These are phyloP conservation scores for Neophaeococcomyces aloes DNA, from an alignment of 2,329 filamentous ascomycete genomes.

Conservation along the genomic window DNA sequence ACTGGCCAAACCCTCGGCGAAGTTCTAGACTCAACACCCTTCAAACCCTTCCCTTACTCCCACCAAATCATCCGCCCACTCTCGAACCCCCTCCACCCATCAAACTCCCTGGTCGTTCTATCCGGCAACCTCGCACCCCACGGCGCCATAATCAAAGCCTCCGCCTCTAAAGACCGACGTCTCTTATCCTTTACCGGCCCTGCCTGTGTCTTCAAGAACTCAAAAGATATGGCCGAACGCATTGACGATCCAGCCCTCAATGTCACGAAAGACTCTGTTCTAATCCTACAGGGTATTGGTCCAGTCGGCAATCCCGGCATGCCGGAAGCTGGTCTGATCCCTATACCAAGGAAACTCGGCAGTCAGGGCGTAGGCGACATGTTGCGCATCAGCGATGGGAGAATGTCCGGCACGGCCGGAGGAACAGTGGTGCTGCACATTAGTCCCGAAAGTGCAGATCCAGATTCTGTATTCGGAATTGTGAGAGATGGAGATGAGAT, in stretches of 20 bases:
- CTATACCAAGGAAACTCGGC: conserved; percentile 41
- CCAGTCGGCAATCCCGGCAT: conserved; percentile 44
- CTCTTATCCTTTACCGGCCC: conserved; percentile 37
- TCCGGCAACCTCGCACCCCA: conserved; percentile 40
- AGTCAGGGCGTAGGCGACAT: conserved; percentile 41
- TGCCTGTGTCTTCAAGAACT: conserved; percentile 41
- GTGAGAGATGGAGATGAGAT: conserved; percentile 41
- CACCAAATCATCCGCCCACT: conserved; percentile 36
- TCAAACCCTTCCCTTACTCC: conserved; percentile 33
- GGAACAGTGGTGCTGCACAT: conserved; percentile 46
- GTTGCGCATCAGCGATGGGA: conserved; percentile 43
- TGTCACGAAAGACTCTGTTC: conserved; percentile 36
- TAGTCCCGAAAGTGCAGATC: conserved; percentile 41
- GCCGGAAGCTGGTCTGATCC: conserved; percentile 44
- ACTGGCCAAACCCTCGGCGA: conserved; percentile 40
- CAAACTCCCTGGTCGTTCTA: conserved; percentile 37
- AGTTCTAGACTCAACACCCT: conserved; percentile 33
- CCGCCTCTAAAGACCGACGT: conserved; percentile 38
- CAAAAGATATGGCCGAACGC: conserved; percentile 35
- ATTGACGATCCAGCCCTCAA: conserved; percentile 37
- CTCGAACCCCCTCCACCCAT: conserved; percentile 35
- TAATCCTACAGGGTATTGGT: conserved; percentile 41
- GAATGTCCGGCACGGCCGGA: conserved; percentile 47
- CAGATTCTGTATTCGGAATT: conserved; percentile 39
- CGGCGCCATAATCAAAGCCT: conserved; percentile 42